These are phyloP conservation scores for Globisporangium carolinianum DNA, from an alignment of 352 stramenopile species.

Conservation along the genomic window DNA sequence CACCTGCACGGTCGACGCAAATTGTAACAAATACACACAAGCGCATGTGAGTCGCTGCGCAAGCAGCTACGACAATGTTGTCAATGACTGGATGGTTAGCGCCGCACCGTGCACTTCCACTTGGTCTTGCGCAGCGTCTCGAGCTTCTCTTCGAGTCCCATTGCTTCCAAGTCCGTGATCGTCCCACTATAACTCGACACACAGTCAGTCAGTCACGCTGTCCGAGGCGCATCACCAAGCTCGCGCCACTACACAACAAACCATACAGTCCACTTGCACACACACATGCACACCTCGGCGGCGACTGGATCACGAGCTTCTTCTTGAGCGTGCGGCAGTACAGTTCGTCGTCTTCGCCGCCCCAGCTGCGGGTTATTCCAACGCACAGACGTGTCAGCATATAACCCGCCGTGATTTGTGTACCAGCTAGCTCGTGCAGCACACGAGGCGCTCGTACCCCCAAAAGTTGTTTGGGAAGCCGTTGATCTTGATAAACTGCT, in stretches of 20 bases:
- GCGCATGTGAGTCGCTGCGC: neutral
- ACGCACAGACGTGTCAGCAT: neutral
- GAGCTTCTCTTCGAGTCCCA: slow-evolving; percentile 38
- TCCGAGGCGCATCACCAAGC: no score
- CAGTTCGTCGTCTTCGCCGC: slow-evolving; percentile 48
- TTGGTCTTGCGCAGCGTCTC: slow-evolving; percentile 28
- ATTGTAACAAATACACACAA: neutral
- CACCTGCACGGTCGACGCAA: slow-evolving; percentile 14
- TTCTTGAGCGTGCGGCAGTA: slow-evolving; percentile 46
- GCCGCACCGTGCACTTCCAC: slow-evolving; percentile 36
- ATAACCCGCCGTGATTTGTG: neutral
- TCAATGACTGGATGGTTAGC: neutral
- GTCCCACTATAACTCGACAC: slow-evolving; percentile 23
- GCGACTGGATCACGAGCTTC: slow-evolving; percentile 34
- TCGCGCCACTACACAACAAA: no score
- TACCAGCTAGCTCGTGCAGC: no score
- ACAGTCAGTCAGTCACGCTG: neutral
- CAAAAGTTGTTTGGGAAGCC: slow-evolving; percentile 96
- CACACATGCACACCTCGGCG: slow-evolving; percentile 17
- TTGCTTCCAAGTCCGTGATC: slow-evolving; percentile 37
- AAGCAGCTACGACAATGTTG: neutral
- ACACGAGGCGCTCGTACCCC: slow-evolving; percentile 24
- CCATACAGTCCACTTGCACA: no score
- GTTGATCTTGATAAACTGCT: slow-evolving; percentile 91
- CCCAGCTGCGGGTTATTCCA: slow-evolving; percentile 17